Evolutionary conservation across 208 protist genomes (phyloP).

Genomic region (Leishmania amazonensis): DNA sequence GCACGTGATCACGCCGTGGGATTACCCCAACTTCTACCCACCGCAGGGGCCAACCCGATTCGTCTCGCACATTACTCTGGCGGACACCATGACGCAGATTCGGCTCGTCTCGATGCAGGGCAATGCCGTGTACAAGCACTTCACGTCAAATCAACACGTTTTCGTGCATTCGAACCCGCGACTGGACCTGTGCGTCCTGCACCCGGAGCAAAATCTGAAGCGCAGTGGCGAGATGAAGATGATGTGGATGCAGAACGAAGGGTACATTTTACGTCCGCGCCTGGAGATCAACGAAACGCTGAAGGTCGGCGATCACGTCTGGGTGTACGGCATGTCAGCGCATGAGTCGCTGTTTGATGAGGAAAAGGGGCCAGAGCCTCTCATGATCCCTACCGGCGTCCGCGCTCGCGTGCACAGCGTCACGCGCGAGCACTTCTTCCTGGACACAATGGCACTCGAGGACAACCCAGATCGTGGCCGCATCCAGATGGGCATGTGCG

Average conservation of each 20-base stretch:
- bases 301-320: constrained; percentile 84
- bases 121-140: constrained; percentile 85
- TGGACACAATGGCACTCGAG: constrained; percentile 82
- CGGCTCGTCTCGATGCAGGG: constrained; percentile 83
- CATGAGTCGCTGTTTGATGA: constrained; percentile 91
- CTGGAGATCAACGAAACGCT: constrained; percentile 78
- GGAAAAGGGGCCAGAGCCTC: constrained; percentile 81
- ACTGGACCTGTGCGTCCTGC: constrained; percentile 86
- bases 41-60: constrained; percentile 82
- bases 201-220: constrained; percentile 88
- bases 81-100: constrained; percentile 87
- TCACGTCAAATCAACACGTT: constrained; percentile 90
- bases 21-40: constrained; percentile 92
- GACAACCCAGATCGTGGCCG: constrained; percentile 54
- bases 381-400: constrained; percentile 90
- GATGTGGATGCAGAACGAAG: constrained; percentile 93
- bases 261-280: constrained; percentile 76
- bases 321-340: constrained; percentile 90
- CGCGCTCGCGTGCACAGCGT: constrained; percentile 75
- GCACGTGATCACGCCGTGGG: constrained; percentile 90
- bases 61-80: constrained; percentile 85
- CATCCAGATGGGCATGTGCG: constrained; percentile 92
- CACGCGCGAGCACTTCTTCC: constrained; percentile 89
- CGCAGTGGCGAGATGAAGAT: constrained; percentile 92
- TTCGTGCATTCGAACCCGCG: constrained; percentile 89